Percentiles rank a stretch among this genome's conserved stretches.
Conservation (phyloP, 2,329 filamentous ascomycete species). For the Aureobasidium pullulans region DNA sequence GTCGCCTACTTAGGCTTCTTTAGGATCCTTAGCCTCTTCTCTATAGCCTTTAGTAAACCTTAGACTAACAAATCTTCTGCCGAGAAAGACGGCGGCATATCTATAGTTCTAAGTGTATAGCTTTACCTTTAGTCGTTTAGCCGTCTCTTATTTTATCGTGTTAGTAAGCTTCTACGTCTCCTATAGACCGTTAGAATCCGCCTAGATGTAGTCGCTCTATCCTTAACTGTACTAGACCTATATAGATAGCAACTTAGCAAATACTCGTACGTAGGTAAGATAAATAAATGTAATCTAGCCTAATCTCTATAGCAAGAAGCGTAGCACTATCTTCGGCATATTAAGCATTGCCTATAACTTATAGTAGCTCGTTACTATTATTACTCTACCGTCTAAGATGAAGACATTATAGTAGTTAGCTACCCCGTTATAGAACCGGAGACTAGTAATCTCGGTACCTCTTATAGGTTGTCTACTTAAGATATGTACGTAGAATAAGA, state of each 20-base stretch:
- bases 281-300: slow-evolving; percentile 21
- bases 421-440: slow-evolving; percentile 18
- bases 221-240: neutral
- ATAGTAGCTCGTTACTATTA: slow-evolving; percentile 20
- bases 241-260: neutral
- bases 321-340: slow-evolving; percentile 22
- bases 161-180: neutral
- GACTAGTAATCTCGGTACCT: slow-evolving; percentile 19
- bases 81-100: neutral
- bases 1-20: neutral
- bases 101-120: neutral
- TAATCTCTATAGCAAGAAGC: slow-evolving; percentile 20
- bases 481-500: slow-evolving; percentile 17
- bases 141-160: slow-evolving; percentile 1
- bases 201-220: neutral
- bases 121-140: neutral
- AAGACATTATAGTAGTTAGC: slow-evolving; percentile 21
- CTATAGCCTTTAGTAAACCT: neutral
- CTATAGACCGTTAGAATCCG: neutral
- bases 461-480: slow-evolving; percentile 15
- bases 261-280: slow-evolving; percentile 19
- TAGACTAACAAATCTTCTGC: neutral
- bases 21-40: neutral
- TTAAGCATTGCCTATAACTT: slow-evolving; percentile 22
- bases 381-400: slow-evolving; percentile 17